These are phyloP conservation scores for Apiospora kogelbergensis DNA, from an alignment of 2,329 filamentous ascomycete genomes.

Conservation along the genomic window DNA sequence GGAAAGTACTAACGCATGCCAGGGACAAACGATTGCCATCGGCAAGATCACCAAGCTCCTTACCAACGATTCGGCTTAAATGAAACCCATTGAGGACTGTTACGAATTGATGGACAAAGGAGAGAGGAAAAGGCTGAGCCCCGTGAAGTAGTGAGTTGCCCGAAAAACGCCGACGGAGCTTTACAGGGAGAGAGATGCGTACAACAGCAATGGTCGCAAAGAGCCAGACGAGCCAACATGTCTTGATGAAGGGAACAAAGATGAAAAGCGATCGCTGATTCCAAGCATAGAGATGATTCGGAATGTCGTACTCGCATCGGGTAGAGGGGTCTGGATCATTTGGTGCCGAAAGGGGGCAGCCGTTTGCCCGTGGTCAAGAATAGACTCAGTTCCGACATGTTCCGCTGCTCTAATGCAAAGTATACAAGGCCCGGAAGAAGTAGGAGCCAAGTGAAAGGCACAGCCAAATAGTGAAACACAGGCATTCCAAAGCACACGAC, in stretches of 20 bases:
- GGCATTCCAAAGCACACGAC: background rate
- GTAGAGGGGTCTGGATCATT: background rate
- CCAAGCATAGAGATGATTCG: background rate
- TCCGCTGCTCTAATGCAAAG: background rate
- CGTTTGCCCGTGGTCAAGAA: background rate
- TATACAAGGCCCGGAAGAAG: background rate
- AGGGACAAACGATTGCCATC: slow-evolving; percentile 99
- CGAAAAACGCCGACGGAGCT: background rate
- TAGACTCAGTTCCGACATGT: background rate
- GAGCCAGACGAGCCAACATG: background rate
- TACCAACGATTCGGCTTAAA: slow-evolving; percentile 35
- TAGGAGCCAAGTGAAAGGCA: background rate
- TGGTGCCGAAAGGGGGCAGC: background rate
- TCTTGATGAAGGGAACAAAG: background rate
- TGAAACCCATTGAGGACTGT: background rate
- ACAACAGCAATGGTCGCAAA: background rate
- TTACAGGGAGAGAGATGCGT: background rate
- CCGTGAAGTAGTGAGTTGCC: background rate
- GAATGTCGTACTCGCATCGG: background rate
- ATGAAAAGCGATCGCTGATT: background rate
- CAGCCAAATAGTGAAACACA: background rate
- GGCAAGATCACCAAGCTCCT: slow-evolving; percentile 96
- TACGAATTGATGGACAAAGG: background rate
- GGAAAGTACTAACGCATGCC: slow-evolving; percentile 27
- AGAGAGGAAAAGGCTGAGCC: background rate